These are phyloP conservation scores for Sporothrix curviconia DNA, from an alignment of 2,329 filamentous ascomycete genomes.

Conservation along the genomic window DNA sequence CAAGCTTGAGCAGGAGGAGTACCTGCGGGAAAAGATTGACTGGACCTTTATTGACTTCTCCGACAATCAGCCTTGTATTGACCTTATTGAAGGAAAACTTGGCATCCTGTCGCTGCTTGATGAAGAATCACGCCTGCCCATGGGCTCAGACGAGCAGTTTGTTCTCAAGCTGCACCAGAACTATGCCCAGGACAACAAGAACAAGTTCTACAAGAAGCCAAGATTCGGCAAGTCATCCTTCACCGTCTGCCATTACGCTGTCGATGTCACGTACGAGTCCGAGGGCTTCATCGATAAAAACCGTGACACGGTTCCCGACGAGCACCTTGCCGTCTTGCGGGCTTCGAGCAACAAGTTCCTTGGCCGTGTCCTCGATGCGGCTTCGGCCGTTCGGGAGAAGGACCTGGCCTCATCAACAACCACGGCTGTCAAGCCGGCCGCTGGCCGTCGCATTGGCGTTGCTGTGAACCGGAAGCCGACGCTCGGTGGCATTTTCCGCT, in stretches of 20 bases:
- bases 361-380: conserved; percentile 74
- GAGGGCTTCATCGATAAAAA: conserved; percentile 99
- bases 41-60: conserved; percentile 99
- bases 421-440: conserved; percentile 70
- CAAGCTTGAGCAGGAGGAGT: conserved; percentile 98
- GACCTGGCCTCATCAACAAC: conserved; percentile 61
- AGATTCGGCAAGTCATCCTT: conserved; percentile 96
- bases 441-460: conserved; percentile 80
- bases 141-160: conserved; percentile 96
- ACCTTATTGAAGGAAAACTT: conserved; percentile 93
- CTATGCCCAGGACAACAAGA: conserved; percentile 82
- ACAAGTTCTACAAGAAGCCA: conserved; percentile 97
- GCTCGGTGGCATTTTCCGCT: conserved; percentile 96
- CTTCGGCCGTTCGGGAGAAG: conserved; percentile 82
- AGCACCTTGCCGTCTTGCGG: conserved; percentile 89
- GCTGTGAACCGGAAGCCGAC: conserved; percentile 95
- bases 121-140: conserved; percentile 91
- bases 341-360: conserved; percentile 82
- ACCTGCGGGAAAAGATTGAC: conserved; percentile 90
- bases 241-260: conserved; percentile 95
- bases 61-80: conserved; percentile 98
- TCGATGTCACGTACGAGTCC: conserved; percentile 97
- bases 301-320: conserved; percentile 94
- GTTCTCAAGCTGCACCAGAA: conserved; percentile 95
- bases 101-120: conserved; percentile 88